Conservation (phyloP, 2,329 filamentous ascomycete species). For the Canariomyces notabilis region DNA sequence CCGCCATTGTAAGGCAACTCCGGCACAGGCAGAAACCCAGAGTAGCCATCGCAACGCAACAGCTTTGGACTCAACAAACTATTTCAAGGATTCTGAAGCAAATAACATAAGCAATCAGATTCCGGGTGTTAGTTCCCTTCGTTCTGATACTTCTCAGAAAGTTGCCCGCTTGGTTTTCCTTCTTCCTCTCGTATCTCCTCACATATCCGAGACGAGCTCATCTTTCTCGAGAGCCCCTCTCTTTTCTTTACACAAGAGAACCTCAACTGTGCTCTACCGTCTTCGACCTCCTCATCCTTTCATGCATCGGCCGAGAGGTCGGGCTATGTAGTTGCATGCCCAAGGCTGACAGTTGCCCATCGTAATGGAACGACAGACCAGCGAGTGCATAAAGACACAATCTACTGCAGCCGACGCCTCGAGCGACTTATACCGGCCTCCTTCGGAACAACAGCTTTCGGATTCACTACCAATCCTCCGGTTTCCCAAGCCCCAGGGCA, state of each 20-base stretch:
- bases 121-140: slow-evolving; percentile 7
- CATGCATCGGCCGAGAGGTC: slow-evolving; percentile 22
- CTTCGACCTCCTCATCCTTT: slow-evolving; percentile 7
- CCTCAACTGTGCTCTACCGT: background rate
- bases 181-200: too few species aligned
- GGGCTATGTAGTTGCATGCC: slow-evolving; percentile 35
- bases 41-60: slow-evolving; percentile 9
- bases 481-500: slow-evolving; percentile 53
- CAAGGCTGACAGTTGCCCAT: slow-evolving; percentile 33
- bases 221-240: background rate
- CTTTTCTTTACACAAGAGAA: background rate
- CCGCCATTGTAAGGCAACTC: slow-evolving; percentile 18
- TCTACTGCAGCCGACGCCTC: background rate
- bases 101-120: background rate
- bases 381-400: slow-evolving; percentile 11
- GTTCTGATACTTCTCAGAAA: too few species aligned
- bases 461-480: slow-evolving; percentile 47
- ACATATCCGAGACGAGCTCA: background rate
- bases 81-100: background rate
- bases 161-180: slow-evolving; percentile 3
- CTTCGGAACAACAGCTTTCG: slow-evolving; percentile 26
- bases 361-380: slow-evolving; percentile 50
- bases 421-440: slow-evolving; percentile 1
- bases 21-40: slow-evolving; percentile 19
- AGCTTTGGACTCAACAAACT: background rate